Conservation (phyloP, 2,329 filamentous ascomycete species). For the Lachnellula willkommii region DNA sequence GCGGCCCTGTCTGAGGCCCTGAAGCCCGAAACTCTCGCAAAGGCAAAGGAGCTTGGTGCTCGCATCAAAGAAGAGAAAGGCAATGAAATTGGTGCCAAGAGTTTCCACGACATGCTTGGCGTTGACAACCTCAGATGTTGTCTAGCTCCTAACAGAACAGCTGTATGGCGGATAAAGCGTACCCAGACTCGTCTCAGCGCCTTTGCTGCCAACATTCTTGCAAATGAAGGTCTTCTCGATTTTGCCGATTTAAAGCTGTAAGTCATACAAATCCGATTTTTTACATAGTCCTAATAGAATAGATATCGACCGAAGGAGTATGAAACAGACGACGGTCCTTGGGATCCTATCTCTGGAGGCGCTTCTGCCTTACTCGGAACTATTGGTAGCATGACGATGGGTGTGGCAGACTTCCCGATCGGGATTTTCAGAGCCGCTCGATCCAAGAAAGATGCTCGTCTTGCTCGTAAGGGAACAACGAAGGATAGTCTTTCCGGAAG, state of each 20-base stretch:
- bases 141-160: slow-evolving; percentile 60
- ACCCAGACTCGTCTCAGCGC: slow-evolving; percentile 64
- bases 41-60: slow-evolving; percentile 46
- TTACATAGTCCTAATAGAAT: slow-evolving; percentile 3
- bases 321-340: slow-evolving; percentile 70
- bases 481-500: slow-evolving; percentile 8
- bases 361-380: slow-evolving; percentile 76
- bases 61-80: slow-evolving; percentile 64
- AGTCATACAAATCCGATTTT: slow-evolving; percentile 28
- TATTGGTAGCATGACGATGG: slow-evolving; percentile 74
- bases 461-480: slow-evolving; percentile 7
- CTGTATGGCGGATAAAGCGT: slow-evolving; percentile 69
- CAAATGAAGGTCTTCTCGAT: slow-evolving; percentile 57
- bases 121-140: slow-evolving; percentile 63
- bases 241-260: slow-evolving; percentile 70
- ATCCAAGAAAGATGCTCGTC: slow-evolving; percentile 16
- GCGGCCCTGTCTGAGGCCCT: slow-evolving; percentile 58
- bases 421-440: slow-evolving; percentile 45
- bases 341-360: slow-evolving; percentile 72
- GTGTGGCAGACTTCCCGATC: slow-evolving; percentile 67
- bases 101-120: slow-evolving; percentile 67
- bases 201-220: slow-evolving; percentile 65
- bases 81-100: slow-evolving; percentile 56
- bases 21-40: slow-evolving; percentile 52
- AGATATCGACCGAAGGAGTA: slow-evolving; percentile 59